These are phyloP conservation scores for Umbelopsis vinacea DNA, from an alignment of 192 early-diverging fungal species.

Conservation along the genomic window DNA sequence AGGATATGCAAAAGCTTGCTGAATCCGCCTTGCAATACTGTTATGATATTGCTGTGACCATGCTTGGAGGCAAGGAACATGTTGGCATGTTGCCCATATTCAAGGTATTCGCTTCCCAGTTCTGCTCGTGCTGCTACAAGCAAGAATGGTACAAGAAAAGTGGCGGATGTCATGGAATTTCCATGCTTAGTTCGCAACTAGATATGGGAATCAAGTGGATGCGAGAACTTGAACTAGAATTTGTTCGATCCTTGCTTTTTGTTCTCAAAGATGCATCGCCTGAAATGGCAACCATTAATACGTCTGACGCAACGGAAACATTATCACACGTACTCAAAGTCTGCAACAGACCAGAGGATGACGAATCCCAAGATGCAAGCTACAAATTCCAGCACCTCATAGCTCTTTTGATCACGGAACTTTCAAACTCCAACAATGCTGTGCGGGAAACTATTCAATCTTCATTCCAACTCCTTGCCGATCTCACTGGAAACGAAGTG, in stretches of 20 bases:
- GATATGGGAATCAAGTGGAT: conserved; percentile 90
- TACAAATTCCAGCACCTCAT: conserved; percentile 81
- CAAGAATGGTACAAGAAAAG: conserved; percentile 85
- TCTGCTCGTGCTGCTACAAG: conserved; percentile 92
- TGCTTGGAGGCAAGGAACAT: conserved; percentile 63
- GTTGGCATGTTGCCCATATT: conserved; percentile 74
- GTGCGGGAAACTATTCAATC: conserved; percentile 90
- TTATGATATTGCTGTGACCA: conserved; percentile 57
- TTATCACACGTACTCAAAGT: conserved; percentile 75
- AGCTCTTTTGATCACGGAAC: conserved; percentile 82
- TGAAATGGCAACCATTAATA: conserved; percentile 76
- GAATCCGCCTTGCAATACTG: conserved; percentile 68
- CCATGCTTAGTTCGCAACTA: conserved; percentile 79
- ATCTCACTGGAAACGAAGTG: conserved; percentile 76
- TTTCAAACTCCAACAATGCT: conserved; percentile 86
- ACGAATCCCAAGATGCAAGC: conserved; percentile 53
- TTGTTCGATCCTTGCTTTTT: conserved; percentile 90
- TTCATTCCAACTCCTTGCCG: conserved; percentile 80
- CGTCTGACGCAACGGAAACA: conserved; percentile 73
- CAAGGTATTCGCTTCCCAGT: conserved; percentile 78
- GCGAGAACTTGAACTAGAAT: conserved; percentile 92
- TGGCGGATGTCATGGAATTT: conserved; percentile 91
- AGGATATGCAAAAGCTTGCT: conserved; percentile 62
- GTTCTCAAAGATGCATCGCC: conserved; percentile 91
- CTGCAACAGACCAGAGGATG: conserved; percentile 61